These are phyloP conservation scores for Borealophlyctis nickersoniae DNA, from an alignment of 192 early-diverging fungal species.

Conservation along the genomic window DNA sequence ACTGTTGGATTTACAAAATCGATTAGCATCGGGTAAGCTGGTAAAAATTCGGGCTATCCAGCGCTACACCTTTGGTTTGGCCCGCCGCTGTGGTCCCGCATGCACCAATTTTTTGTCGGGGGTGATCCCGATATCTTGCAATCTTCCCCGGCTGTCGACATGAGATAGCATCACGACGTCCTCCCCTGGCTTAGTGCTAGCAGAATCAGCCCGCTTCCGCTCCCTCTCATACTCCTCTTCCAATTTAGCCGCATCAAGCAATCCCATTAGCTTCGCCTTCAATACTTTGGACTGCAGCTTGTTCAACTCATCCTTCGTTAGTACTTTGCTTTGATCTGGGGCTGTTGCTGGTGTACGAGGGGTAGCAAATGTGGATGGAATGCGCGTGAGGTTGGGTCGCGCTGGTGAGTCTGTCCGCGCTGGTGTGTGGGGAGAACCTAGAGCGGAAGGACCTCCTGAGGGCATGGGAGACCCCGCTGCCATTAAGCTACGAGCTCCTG, in stretches of 20 bases:
- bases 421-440: constrained; percentile 4
- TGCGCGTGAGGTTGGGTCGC: no score
- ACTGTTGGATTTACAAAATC: background rate
- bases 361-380: constrained; percentile 2
- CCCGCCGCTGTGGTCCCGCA: background rate
- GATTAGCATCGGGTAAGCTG: background rate
- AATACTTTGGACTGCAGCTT: constrained; percentile 77
- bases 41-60: background rate
- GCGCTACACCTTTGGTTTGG: constrained; percentile 5
- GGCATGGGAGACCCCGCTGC: background rate
- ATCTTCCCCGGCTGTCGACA: constrained; percentile 52
- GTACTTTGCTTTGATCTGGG: constrained; percentile 21
- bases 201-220: constrained; percentile 46
- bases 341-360: constrained; percentile 7
- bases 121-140: constrained; percentile 49
- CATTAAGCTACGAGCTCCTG: background rate
- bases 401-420: no score
- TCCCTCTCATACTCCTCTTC: constrained; percentile 71
- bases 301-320: constrained; percentile 73
- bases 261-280: constrained; percentile 72
- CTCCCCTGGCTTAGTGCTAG: background rate
- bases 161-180: constrained; percentile 43
- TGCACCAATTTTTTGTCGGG: background rate
- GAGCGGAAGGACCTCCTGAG: background rate
- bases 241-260: constrained; percentile 51